A percentile compares a stretch with the other conserved stretches of the same genome.
Evolutionary conservation across 495 filamentous ascomycete genomes (phyloP).

Genomic region (Tricharina praecox): DNA sequence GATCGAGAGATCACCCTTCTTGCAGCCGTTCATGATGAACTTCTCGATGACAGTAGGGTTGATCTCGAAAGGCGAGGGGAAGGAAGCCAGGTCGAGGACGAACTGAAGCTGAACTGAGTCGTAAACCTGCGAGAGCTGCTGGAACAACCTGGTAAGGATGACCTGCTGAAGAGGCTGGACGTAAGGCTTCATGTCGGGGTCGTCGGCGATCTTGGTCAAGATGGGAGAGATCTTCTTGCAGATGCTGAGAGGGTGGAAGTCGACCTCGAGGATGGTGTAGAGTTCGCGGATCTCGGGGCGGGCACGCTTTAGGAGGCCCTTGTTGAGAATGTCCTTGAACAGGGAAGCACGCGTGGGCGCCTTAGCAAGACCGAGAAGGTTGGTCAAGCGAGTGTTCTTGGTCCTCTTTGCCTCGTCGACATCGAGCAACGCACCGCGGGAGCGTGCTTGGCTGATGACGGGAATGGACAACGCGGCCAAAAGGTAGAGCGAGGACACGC

Average conservation of each 20-base stretch:
- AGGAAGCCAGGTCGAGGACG: conserved; percentile 82
- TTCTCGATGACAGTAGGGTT: conserved; percentile 86
- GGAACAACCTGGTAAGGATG: conserved; percentile 92
- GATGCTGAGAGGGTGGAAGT: conserved; percentile 96
- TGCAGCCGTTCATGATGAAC: conserved; percentile 99
- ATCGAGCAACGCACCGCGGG: conserved; percentile 85
- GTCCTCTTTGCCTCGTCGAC: conserved; percentile 95
- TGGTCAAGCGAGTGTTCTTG: conserved; percentile 94
- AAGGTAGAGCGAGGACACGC: conserved; percentile 88
- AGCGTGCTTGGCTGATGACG: conserved; percentile 95
- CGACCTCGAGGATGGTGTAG: conserved; percentile 95
- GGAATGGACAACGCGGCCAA: conserved; percentile 89
- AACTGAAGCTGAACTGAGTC: conserved; percentile 92
- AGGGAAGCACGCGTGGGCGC: conserved; percentile 76
- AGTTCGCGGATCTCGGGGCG: conserved; percentile 86
- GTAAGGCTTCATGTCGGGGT: conserved; percentile 94
- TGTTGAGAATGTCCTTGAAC: conserved; percentile 90
- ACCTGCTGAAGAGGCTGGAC: conserved; percentile 90
- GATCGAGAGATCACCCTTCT: conserved; percentile 95
- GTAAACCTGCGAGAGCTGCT: conserved; percentile 97
- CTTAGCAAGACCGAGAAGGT: conserved; percentile 79
- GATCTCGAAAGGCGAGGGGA: conserved; percentile 94
- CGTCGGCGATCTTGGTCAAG: conserved; percentile 77
- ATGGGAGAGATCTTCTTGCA: conserved; percentile 99
- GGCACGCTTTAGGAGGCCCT: conserved; percentile 78